Conservation (phyloP, 148 eudicot species). For the Silene conica region DNA sequence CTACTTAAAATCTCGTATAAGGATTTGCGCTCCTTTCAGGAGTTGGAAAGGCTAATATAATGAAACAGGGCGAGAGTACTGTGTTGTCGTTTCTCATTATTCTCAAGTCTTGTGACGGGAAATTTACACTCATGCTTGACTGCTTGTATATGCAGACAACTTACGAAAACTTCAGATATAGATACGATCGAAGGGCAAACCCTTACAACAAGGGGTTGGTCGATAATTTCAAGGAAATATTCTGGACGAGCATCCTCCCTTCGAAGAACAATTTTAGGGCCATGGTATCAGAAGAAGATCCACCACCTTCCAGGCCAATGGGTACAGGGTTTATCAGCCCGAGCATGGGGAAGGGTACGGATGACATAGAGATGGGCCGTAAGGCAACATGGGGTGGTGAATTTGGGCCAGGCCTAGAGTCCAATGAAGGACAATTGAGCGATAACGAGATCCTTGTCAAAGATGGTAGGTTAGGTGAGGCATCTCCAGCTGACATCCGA, state of each 20-base stretch:
- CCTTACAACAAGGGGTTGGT: constrained; percentile 88
- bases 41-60: no score
- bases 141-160: constrained; percentile 64
- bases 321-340: constrained; percentile 87
- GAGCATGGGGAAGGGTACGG: constrained; percentile 81
- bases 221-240: constrained; percentile 78
- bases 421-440: constrained; percentile 50
- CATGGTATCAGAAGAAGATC: constrained; percentile 59
- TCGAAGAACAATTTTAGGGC: constrained; percentile 86
- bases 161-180: constrained; percentile 88
- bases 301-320: constrained; percentile 42
- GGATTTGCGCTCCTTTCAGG: no score
- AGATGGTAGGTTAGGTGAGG: constrained; percentile 52
- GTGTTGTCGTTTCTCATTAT: no score
- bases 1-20: no score
- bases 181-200: constrained; percentile 80
- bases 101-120: background rate
- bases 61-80: no score
- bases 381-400: constrained; percentile 97
- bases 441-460: constrained; percentile 54
- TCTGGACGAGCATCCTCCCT: constrained; percentile 51
- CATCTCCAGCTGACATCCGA: constrained; percentile 56
- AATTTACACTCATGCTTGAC: background rate
- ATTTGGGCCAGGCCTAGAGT: constrained; percentile 56
- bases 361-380: constrained; percentile 95